These are phyloP conservation scores for Thozetella sp. DNA, from an alignment of 495 filamentous ascomycete species.

Conservation along the genomic window DNA sequence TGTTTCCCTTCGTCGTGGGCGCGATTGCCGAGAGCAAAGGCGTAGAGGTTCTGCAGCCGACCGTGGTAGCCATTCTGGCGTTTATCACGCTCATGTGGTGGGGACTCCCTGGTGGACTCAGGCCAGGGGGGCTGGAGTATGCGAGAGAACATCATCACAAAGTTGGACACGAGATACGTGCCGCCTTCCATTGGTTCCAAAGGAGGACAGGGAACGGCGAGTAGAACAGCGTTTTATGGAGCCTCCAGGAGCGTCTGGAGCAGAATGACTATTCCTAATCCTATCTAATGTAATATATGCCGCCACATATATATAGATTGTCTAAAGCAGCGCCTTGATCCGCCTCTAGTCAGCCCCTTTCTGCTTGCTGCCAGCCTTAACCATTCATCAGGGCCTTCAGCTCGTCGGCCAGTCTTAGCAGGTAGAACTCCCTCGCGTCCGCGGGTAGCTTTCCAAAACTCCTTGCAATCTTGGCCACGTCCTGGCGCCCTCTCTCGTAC, in stretches of 20 bases:
- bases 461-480: constrained; percentile 67
- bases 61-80: constrained; percentile 68
- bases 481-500: constrained; percentile 78
- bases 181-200: constrained; percentile 12
- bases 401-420: constrained; percentile 74
- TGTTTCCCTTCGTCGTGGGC: constrained; percentile 84
- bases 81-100: constrained; percentile 60
- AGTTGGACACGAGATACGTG: constrained; percentile 21
- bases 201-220: not conserved
- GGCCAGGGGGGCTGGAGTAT: constrained; percentile 28
- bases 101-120: constrained; percentile 26
- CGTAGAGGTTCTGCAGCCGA: constrained; percentile 76
- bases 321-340: too few relatives aligned
- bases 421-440: constrained; percentile 73
- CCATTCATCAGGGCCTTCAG: constrained; percentile 32
- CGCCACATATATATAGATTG: too few relatives aligned
- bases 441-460: constrained; percentile 67
- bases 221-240: not conserved
- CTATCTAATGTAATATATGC: not conserved
- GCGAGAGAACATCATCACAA: constrained; percentile 28
- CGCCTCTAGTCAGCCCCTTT: too few relatives aligned
- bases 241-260: too few relatives aligned
- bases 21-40: constrained; percentile 82
- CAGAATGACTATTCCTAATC: too few relatives aligned
- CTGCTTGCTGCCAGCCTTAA: too few relatives aligned